phyloP scores from a whole-genome alignment of 1,284 basidiomycete genomes.

The Ceratobasidium sp. region DNA sequence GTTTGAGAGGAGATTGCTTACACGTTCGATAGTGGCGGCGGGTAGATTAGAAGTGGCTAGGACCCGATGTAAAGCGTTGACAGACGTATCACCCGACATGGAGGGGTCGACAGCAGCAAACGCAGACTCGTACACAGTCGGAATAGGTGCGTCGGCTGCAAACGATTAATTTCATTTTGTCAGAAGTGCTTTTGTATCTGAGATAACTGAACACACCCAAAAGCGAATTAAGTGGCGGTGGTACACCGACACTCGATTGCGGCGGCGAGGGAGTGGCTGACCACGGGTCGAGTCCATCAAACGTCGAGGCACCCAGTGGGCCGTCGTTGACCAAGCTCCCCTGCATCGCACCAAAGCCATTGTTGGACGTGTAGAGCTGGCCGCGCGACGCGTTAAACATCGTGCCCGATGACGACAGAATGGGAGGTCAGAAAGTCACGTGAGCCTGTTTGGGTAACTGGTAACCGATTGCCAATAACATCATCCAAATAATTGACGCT shows the following conservation, averaged over 20 bases:
- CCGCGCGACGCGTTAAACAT: conserved; percentile 43
- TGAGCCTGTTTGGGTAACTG: not conserved
- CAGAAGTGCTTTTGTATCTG: no score
- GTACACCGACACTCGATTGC: conserved; percentile 62
- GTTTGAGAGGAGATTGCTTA: conserved; percentile 57
- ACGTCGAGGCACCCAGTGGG: conserved; percentile 79
- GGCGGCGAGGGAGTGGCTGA: conserved; percentile 82
- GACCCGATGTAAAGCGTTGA: conserved; percentile 83
- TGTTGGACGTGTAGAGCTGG: conserved; percentile 39
- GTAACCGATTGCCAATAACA: not conserved
- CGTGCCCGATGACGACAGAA: conserved; percentile 32
- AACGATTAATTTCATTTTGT: no score
- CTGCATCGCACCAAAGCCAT: conserved; percentile 43
- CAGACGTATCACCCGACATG: conserved; percentile 79
- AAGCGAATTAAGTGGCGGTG: conserved; percentile 64
- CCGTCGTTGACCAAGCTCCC: conserved; percentile 55
- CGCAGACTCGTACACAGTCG: conserved; percentile 78
- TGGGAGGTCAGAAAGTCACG: conserved; percentile 12
- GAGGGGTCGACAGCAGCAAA: conserved; percentile 77
- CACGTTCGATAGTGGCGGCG: conserved; percentile 84
- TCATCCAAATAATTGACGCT: not conserved
- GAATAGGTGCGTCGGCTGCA: conserved; percentile 80
- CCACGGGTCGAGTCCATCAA: conserved; percentile 86
- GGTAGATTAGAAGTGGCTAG: conserved; percentile 81
- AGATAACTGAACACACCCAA: conserved; percentile 57